Percentiles rank a stretch among this genome's conserved stretches.
These are phyloP conservation scores for Claviceps cyperi DNA, from an alignment of 2,329 filamentous ascomycete species.

Conservation along the genomic window DNA sequence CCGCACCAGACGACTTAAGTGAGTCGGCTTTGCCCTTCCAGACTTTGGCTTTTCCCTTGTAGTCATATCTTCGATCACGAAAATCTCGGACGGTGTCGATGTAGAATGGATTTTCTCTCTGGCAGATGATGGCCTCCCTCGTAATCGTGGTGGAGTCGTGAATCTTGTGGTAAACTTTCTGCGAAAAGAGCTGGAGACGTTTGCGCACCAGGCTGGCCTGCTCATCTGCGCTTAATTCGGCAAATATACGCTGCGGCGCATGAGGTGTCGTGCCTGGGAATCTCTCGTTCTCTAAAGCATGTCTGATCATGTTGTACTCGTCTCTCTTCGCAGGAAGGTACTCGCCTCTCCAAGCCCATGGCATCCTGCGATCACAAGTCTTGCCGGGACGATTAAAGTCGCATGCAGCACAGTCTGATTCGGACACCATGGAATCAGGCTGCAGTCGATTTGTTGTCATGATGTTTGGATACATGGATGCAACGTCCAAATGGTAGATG, in stretches of 20 bases:
- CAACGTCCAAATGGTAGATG: conserved; percentile 96
- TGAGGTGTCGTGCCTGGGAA: conserved; percentile 72
- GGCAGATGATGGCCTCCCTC: conserved; percentile 93
- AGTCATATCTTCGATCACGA: conserved; percentile 92
- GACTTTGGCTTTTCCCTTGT: conserved; percentile 94
- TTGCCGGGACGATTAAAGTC: conserved; percentile 97
- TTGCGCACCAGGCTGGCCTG: conserved; percentile 72
- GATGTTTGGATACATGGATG: conserved; percentile 99
- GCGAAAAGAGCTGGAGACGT: conserved; percentile 79
- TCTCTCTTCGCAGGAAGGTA: conserved; percentile 91
- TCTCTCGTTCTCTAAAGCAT: conserved; percentile 78
- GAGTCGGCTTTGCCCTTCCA: conserved; percentile 95
- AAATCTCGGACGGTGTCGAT: conserved; percentile 94
- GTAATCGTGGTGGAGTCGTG: conserved; percentile 87
- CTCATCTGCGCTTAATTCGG: conserved; percentile 69
- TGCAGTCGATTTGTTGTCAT: conserved; percentile 98
- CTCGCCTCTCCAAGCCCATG: conserved; percentile 97
- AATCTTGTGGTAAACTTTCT: conserved; percentile 99
- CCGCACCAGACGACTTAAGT: conserved; percentile 69
- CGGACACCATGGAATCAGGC: conserved; percentile 96
- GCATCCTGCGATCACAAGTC: conserved; percentile 84
- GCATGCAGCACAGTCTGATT: conserved; percentile 90
- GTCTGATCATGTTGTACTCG: conserved; percentile 98
- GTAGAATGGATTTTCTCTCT: conserved; percentile 96
- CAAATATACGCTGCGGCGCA: conserved; percentile 57